Evolutionary conservation across 768 basidiomycete genomes (phyloP).

Genomic region (Rhodosporidiobolus sp.): DNA sequence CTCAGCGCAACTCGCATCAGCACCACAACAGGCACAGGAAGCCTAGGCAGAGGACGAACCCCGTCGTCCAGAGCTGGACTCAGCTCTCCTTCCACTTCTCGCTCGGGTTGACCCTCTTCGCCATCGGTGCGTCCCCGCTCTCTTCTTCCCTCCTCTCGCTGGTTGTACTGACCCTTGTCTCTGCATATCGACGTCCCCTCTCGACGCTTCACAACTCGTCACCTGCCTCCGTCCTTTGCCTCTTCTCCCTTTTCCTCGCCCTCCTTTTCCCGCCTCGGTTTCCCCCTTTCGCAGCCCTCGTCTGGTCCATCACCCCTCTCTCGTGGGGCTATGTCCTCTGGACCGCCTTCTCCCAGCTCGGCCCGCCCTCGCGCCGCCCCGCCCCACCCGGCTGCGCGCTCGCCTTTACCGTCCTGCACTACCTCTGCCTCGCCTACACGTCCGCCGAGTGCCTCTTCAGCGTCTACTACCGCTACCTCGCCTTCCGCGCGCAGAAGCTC

Average conservation of each 20-base stretch:
- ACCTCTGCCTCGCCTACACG: conserved; percentile 30
- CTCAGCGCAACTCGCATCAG: too few species aligned
- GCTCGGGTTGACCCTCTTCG: background rate
- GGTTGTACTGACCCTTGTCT: too few species aligned
- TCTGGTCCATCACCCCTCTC: conserved; percentile 40
- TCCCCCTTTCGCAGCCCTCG: too few species aligned
- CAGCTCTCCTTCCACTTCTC: conserved; percentile 13
- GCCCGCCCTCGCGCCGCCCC: background rate
- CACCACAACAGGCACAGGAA: background rate
- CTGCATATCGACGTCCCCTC: too few species aligned
- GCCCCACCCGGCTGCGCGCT: background rate
- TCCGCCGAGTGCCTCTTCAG: conserved; percentile 36
- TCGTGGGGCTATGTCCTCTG: conserved; percentile 38
- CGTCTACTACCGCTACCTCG: conserved; percentile 35
- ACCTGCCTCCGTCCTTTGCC: too few species aligned
- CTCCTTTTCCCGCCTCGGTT: too few species aligned
- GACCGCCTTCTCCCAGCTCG: conserved; percentile 24
- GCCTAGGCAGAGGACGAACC: background rate
- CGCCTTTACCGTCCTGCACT: conserved; percentile 23
- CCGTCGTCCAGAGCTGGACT: background rate
- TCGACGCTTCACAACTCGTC: too few species aligned
- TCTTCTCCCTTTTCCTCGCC: too few species aligned
- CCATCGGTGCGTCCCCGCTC: too few species aligned
- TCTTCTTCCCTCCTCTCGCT: too few species aligned
- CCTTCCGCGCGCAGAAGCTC: conserved; percentile 21